These are phyloP conservation scores for Suillus occidentalis DNA, from an alignment of 768 basidiomycete genomes.

Conservation along the genomic window DNA sequence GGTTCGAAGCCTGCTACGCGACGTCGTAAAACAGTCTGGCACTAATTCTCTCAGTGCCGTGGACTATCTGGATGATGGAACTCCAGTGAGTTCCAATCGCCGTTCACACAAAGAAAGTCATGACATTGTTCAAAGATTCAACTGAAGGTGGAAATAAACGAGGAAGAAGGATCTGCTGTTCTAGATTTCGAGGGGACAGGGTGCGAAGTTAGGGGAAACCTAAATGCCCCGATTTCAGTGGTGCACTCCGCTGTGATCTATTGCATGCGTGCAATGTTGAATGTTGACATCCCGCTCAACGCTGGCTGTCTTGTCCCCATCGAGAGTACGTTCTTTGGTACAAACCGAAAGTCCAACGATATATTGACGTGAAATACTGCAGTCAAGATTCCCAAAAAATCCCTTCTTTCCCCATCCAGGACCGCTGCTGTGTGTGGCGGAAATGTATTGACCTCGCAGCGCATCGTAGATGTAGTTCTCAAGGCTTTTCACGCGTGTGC, in stretches of 20 bases:
- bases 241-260: slow-evolving; percentile 88
- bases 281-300: slow-evolving; percentile 88
- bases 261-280: slow-evolving; percentile 85
- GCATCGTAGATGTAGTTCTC: slow-evolving; percentile 93
- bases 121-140: slow-evolving; percentile 49
- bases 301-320: slow-evolving; percentile 91
- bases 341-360: not conserved
- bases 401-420: slow-evolving; percentile 75
- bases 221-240: slow-evolving; percentile 84
- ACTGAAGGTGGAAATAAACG: slow-evolving; percentile 76
- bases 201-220: slow-evolving; percentile 79
- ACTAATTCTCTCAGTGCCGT: slow-evolving; percentile 63
- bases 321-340: slow-evolving; percentile 48
- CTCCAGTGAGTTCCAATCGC: slow-evolving; percentile 51
- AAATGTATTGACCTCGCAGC: slow-evolving; percentile 87
- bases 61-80: slow-evolving; percentile 88
- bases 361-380: slow-evolving; percentile 6
- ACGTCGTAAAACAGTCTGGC: slow-evolving; percentile 70
- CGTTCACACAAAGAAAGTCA: not conserved
- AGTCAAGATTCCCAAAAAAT: slow-evolving; percentile 82
- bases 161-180: slow-evolving; percentile 69
- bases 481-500: slow-evolving; percentile 91
- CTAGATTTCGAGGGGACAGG: slow-evolving; percentile 87
- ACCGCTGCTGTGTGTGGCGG: slow-evolving; percentile 93
- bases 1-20: slow-evolving; percentile 78